A percentile compares a stretch with the other conserved stretches of the same genome.
Conservation (phyloP, 2,329 filamentous ascomycete species). For the Neonectria magnoliae region DNA sequence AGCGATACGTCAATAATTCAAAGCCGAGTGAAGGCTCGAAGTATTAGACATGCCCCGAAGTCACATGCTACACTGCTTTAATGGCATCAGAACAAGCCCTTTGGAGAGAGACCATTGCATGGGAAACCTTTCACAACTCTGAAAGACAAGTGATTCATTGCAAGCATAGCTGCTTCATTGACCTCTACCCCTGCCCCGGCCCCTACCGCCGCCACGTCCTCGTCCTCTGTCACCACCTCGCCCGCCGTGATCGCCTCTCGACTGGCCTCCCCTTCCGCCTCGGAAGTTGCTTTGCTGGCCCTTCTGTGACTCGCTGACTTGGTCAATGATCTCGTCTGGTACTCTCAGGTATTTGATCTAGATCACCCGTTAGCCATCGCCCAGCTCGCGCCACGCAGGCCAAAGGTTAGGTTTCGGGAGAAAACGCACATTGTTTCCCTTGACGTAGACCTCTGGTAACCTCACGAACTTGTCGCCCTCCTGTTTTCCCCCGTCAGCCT, state of each 20-base stretch:
- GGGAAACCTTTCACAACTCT: background rate
- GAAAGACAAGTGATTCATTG: background rate
- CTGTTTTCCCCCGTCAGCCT: slow-evolving; percentile 49
- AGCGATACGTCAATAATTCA: background rate
- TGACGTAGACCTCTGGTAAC: slow-evolving; percentile 92
- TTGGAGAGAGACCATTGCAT: background rate
- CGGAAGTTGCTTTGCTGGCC: slow-evolving; percentile 71
- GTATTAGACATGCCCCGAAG: background rate
- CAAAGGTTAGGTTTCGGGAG: background rate
- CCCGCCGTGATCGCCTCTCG: slow-evolving; percentile 67
- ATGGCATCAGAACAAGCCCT: background rate
- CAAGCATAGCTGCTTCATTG: slow-evolving; percentile 37
- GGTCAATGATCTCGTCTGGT: slow-evolving; percentile 94
- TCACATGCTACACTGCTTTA: background rate
- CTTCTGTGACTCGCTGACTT: slow-evolving; percentile 92
- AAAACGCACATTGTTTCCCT: slow-evolving; percentile 91
- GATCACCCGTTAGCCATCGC: slow-evolving; percentile 11
- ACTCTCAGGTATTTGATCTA: slow-evolving; percentile 99
- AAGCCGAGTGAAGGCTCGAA: background rate
- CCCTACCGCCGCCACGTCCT: slow-evolving; percentile 53
- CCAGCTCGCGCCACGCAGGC: background rate
- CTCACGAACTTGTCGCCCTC: slow-evolving; percentile 95
- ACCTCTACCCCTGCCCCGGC: slow-evolving; percentile 49
- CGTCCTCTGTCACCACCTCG: slow-evolving; percentile 59
- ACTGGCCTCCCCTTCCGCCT: slow-evolving; percentile 69